Evolutionary conservation across 2,329 filamentous ascomycete species (phyloP), one percentile per base, ranked within the genome.

Genomic region (Hymenoscyphus fructigenus): DNA sequence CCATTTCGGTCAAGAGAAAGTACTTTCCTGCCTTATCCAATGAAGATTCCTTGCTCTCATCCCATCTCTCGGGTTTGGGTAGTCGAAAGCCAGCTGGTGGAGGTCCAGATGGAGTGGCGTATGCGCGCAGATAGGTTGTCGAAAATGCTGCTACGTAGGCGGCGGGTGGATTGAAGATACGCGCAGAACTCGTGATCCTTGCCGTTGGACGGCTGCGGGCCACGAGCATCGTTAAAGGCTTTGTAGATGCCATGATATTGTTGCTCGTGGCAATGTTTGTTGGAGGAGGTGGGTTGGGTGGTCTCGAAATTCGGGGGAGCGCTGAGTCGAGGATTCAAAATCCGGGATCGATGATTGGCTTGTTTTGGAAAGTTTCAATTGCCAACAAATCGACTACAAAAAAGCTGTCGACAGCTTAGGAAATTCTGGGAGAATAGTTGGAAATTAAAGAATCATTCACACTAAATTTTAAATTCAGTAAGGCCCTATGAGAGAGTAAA

Each of bases 1-100:
- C 85, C 90, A 98, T 95, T 85, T 99, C 95, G 62, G 91, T 89
- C 84, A 98, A 82, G 77, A 99, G 85, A 82, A 99, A 99, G 84
- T 93, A 98, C 78, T 93, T 95, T 73, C 91, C 93, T 69, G 92
- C 84, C 78, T 89, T 90, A 80, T 97, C 92, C 72, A 96, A 81
- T 41, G 90, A 86, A 69, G 84, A 87, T 77, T 96, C 92, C 68
- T 85, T 83, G 70, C 88, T 85, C 79, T 96, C 86, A 71, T 96
- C 88, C 92, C 93, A 98, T 81, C 87, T 81, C 77, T 88, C 85
- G 60, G 85, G 88, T 68, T 83, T 85, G 74, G 88, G 85, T 73
- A 93, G 83, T 72, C 95, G 88, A 85, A 97, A 97, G 70, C 89
- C 88, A 71, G 88, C 82, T 65, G 92, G 91, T 71, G 92, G 92